phyloP scores from a whole-genome alignment of 169 alveolate species.

The Amoebophrya sp. region DNA sequence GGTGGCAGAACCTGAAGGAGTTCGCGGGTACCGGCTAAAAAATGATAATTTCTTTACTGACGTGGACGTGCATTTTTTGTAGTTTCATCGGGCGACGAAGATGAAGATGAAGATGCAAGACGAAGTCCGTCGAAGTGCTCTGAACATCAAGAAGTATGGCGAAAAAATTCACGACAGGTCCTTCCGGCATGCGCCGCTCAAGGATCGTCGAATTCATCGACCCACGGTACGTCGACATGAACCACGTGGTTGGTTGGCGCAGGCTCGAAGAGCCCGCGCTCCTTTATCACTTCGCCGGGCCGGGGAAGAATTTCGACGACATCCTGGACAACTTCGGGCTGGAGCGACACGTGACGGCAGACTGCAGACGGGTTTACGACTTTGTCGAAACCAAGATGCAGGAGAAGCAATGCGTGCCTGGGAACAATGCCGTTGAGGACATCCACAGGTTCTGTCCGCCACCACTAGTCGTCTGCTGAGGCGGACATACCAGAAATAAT shows the following conservation, averaged over 20 bases:
- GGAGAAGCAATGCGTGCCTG: neutral
- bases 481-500: too few relatives aligned
- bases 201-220: neutral
- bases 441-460: slow-evolving; percentile 9
- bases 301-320: slow-evolving; percentile 6
- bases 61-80: too few relatives aligned
- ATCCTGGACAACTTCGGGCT: neutral
- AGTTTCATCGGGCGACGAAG: too few relatives aligned
- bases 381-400: neutral
- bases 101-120: too few relatives aligned
- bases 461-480: slow-evolving; percentile 7
- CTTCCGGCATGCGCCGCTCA: neutral
- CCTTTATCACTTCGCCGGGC: slow-evolving; percentile 11
- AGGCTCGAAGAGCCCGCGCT: neutral
- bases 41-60: too few relatives aligned
- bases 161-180: too few relatives aligned
- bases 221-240: neutral
- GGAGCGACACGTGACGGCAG: neutral
- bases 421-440: neutral
- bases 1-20: slow-evolving; percentile 3
- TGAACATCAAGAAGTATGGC: too few relatives aligned
- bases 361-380: neutral
- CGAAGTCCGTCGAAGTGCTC: too few relatives aligned
- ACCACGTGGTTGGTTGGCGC: neutral
- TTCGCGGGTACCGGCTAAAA: slow-evolving; percentile 2